Base-by-base conservation (phyloP, 306 rosid species). In the Malus sylvestris region DNA sequence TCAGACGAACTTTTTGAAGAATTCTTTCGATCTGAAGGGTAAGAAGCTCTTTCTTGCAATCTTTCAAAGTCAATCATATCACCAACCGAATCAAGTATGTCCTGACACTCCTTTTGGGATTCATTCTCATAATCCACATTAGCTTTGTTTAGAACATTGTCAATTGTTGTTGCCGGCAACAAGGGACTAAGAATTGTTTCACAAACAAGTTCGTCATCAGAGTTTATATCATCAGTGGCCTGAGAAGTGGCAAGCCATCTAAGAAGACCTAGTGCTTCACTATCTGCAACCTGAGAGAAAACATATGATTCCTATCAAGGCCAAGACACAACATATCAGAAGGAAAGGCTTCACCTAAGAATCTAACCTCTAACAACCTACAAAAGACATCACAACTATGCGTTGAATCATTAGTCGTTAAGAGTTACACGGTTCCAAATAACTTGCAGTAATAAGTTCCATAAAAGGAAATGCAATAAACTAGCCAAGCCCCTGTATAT, bases 81-180 rank as follows among this genome's bases (percentile, higher is more conserved):
- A 65, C 88, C 93, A 84, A 89, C 61, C 73, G 98, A 89, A 90
- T 92, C 96, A 76, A 94, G 90, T 79, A 94, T 94, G 87, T 94
- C 98, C 72, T 90, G 94, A 80, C 98, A 91, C 87, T 91, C 98
- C 85, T 90, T 92, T 67, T 90, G 97, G 55, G 98, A 94, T 82
- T 87, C 98, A 77, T 78, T 88, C 83, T 90, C 93, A 79, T 83
- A 91, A 72, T 88, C 90, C 83, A 83, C 60, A 78, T 76, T 90
- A 67, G 93, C 98, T 87, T 88, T 86, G 87, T 91, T 96, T 80
- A 94, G 79, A 81, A 94, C 87, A 77, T 86, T 77, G 72, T 91
- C 91, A 75, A 92, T 81, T 79, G 89, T 87, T 74, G 88, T 83
- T 79, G 89, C 82, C 64, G 93, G 97, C 82, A 89, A 83, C 76